Conservation (phyloP, 208 protist species). For the Trypanosoma mega region DNA sequence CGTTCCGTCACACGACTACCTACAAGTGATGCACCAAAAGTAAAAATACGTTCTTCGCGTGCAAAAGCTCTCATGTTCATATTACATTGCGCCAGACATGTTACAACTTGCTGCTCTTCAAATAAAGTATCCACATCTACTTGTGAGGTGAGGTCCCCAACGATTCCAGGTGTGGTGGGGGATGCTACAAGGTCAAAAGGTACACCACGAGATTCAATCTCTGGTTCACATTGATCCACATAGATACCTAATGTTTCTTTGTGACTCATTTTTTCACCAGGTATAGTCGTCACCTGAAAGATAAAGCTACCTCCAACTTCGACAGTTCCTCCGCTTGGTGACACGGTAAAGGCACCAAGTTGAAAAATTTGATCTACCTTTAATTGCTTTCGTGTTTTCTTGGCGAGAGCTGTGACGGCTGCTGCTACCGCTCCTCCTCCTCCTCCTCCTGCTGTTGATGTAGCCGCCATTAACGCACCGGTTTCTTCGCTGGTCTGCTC, state of each 20-base stretch:
- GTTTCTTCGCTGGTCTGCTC: slow-evolving; percentile 6
- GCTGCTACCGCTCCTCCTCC: too few relatives aligned
- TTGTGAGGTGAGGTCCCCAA: slow-evolving; percentile 76
- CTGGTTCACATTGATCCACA: slow-evolving; percentile 87
- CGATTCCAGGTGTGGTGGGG: slow-evolving; percentile 92
- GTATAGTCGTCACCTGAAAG: slow-evolving; percentile 80
- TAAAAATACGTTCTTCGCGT: slow-evolving; percentile 90
- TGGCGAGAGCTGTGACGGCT: not conserved
- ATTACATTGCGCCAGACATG: slow-evolving; percentile 71
- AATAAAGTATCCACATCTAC: slow-evolving; percentile 93
- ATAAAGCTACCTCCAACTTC: slow-evolving; percentile 51
- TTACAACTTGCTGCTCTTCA: slow-evolving; percentile 96
- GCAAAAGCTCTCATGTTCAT: slow-evolving; percentile 78
- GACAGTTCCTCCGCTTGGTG: slow-evolving; percentile 65
- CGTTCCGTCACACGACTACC: slow-evolving; percentile 83
- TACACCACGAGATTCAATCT: slow-evolving; percentile 60
- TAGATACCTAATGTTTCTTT: slow-evolving; percentile 88
- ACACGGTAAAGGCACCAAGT: slow-evolving; percentile 77
- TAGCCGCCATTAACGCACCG: slow-evolving; percentile 15
- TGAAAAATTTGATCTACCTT: slow-evolving; percentile 46
- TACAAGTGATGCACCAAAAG: slow-evolving; percentile 91
- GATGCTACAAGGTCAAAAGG: slow-evolving; percentile 93
- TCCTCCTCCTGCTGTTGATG: slow-evolving; percentile 4
- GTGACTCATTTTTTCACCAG: slow-evolving; percentile 45
- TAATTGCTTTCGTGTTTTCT: slow-evolving; percentile 29